Evolutionary conservation across 306 rosid species (phyloP).

Genomic region (Prosopis cineraria): DNA sequence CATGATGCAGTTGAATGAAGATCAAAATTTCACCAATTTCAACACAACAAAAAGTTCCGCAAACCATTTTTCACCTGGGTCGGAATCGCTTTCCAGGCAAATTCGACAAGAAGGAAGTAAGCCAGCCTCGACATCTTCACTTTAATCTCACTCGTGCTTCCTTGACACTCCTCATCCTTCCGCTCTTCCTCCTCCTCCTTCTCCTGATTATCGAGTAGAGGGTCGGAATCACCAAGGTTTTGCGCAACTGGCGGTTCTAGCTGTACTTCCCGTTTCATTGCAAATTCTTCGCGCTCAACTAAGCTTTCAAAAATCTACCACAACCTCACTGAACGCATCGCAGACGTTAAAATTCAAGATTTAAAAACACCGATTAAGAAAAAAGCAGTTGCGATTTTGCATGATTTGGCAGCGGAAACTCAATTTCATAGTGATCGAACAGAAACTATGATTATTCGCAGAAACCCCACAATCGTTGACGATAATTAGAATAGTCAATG

Average conservation of each 20-base stretch:
- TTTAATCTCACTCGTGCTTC: conserved; percentile 69
- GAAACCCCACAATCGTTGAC: background rate
- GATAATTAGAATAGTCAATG: background rate
- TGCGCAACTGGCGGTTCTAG: conserved; percentile 59
- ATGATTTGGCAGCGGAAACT: background rate
- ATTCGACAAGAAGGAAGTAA: conserved; percentile 85
- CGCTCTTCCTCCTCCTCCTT: conserved; percentile 16
- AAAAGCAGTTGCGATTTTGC: background rate
- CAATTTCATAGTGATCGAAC: background rate
- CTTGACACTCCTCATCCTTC: conserved; percentile 39
- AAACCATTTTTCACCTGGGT: conserved; percentile 58
- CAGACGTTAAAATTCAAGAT: conserved; percentile 12
- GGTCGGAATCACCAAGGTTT: conserved; percentile 82
- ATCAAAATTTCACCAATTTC: background rate
- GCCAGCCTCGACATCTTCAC: conserved; percentile 83
- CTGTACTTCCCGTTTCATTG: conserved; percentile 91
- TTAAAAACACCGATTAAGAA: background rate
- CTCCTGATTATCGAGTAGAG: conserved; percentile 63
- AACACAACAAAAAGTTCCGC: background rate
- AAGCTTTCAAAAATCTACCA: conserved; percentile 46
- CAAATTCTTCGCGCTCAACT: conserved; percentile 27
- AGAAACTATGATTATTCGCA: background rate
- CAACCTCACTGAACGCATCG: conserved; percentile 20
- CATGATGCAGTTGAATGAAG: background rate
- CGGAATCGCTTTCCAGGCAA: conserved; percentile 91